Percentiles rank a stretch among this genome's conserved stretches.
Conservation (phyloP, 2,329 filamentous ascomycete species). For the Trichoderma asperellum region DNA sequence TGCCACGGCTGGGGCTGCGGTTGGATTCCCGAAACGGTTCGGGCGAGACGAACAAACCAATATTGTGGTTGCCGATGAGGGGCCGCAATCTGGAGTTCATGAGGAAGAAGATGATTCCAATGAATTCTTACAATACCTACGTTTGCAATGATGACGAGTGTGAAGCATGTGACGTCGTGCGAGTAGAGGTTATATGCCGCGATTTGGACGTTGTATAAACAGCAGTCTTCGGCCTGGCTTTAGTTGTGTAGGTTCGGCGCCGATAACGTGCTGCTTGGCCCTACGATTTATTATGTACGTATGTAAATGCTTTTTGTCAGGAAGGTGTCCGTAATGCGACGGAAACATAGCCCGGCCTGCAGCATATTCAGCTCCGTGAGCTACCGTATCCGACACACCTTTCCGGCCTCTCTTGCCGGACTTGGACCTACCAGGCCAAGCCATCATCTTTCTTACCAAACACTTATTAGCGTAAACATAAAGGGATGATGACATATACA, state of each 20-base stretch:
- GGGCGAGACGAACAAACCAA: constrained; percentile 15
- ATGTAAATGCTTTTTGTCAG: not conserved
- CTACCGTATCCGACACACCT: not conserved
- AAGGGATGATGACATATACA: not conserved
- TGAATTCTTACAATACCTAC: constrained; percentile 7
- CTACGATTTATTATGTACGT: not conserved
- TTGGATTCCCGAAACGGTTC: constrained; percentile 25
- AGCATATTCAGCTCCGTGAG: not conserved
- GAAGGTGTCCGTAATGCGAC: not conserved
- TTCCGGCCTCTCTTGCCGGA: not conserved
- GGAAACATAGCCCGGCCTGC: not conserved
- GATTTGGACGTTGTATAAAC: not conserved
- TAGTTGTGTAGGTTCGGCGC: not conserved
- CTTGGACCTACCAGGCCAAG: not conserved
- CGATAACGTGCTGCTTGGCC: not conserved
- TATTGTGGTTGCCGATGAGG: constrained; percentile 16
- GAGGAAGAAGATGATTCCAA: not conserved
- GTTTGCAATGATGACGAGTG: not conserved
- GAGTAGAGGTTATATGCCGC: not conserved
- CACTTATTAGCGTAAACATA: not conserved
- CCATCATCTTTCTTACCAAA: not conserved
- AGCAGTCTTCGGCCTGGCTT: not conserved
- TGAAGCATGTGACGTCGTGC: not conserved
- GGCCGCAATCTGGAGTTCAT: not conserved
- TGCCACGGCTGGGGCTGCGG: constrained; percentile 22